A percentile compares a stretch with the other conserved stretches of the same genome.
Evolutionary conservation across 495 filamentous ascomycete genomes (phyloP).

Genomic region (Rostrohypoxylon terebratum): DNA sequence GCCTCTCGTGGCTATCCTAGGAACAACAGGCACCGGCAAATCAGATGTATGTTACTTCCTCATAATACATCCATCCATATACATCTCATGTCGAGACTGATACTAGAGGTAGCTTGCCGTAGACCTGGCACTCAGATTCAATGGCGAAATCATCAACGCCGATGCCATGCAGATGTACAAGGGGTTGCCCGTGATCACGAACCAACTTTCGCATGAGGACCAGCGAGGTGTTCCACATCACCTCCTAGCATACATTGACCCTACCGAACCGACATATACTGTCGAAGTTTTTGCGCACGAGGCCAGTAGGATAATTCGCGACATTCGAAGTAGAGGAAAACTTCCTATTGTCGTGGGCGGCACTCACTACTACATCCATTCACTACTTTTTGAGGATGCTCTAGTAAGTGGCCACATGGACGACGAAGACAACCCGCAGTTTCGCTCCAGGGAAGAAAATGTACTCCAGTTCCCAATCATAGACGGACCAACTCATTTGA

Average conservation of each 20-base stretch:
- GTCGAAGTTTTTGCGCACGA: constrained; percentile 78
- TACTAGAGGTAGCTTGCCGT: constrained; percentile 79
- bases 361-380: constrained; percentile 93
- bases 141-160: constrained; percentile 97
- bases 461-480: constrained; percentile 75
- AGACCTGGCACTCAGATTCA: constrained; percentile 81
- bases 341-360: constrained; percentile 94
- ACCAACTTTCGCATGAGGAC: constrained; percentile 83
- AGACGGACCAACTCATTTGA: constrained; percentile 71
- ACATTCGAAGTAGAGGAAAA: constrained; percentile 79
- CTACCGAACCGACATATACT: constrained; percentile 83
- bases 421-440: constrained; percentile 35
- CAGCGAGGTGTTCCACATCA: constrained; percentile 88
- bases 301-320: constrained; percentile 75
- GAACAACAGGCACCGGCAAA: constrained; percentile 96
- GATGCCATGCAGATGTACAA: constrained; percentile 99
- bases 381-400: constrained; percentile 79
- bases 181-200: constrained; percentile 94
- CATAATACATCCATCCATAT: neutral
- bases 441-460: constrained; percentile 50
- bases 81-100: neutral
- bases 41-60: constrained; percentile 77
- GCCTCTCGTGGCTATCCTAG: constrained; percentile 85
- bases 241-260: constrained; percentile 78
- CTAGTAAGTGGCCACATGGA: constrained; percentile 58